These are phyloP conservation scores for Ogataea henricii DNA, from an alignment of 805 yeast genomes.

Conservation along the genomic window DNA sequence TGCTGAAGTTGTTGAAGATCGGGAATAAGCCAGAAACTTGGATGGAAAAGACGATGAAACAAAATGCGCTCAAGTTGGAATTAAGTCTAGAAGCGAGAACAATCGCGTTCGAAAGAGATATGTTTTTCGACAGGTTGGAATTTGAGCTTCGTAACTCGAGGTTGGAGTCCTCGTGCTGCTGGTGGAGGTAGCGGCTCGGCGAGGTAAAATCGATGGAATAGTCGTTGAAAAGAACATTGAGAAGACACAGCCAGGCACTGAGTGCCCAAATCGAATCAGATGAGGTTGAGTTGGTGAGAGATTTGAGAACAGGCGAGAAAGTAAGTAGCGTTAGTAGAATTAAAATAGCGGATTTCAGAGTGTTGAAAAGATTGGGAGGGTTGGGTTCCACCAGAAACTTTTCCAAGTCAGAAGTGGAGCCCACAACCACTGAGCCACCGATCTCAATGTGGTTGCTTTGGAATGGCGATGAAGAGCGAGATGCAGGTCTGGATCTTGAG, in stretches of 20 bases:
- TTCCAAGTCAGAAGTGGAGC: conserved; percentile 23
- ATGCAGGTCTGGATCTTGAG: conserved; percentile 25
- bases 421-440: conserved; percentile 3
- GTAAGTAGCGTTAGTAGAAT: conserved; percentile 72
- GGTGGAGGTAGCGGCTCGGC: conserved; percentile 15
- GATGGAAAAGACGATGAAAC: conserved; percentile 74
- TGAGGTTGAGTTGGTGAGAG: conserved; percentile 84
- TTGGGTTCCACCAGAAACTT: conserved; percentile 28
- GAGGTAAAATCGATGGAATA: conserved; percentile 53
- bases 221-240: conserved; percentile 69
- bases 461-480: conserved; percentile 28
- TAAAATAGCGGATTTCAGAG: conserved; percentile 65
- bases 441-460: conserved; percentile 7
- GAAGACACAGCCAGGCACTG: conserved; percentile 72
- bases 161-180: conserved; percentile 16
- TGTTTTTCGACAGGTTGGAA: conserved; percentile 75
- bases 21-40: conserved; percentile 76
- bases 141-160: conserved; percentile 26
- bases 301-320: conserved; percentile 85
- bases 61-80: conserved; percentile 75
- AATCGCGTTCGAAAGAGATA: conserved; percentile 82
- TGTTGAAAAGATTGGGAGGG: conserved; percentile 32
- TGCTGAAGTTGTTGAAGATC: conserved; percentile 59
- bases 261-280: conserved; percentile 96
- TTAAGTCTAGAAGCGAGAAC: conserved; percentile 86